Percentiles rank a stretch among this genome's conserved stretches.
Evolutionary conservation across 495 filamentous ascomycete species (phyloP).

Genomic region (Podospora pseudocomata): DNA sequence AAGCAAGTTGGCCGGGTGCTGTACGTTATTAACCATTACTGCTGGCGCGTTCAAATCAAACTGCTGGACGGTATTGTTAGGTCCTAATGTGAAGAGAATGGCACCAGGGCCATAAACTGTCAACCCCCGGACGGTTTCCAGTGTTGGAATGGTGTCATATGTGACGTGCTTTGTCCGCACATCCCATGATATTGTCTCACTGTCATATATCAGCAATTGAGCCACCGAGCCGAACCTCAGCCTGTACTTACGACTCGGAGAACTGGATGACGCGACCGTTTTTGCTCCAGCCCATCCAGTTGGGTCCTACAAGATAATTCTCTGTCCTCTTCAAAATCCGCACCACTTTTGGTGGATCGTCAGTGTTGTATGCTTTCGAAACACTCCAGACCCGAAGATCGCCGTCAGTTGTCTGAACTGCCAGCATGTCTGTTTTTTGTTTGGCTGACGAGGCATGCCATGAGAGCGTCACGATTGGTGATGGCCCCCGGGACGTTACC

Average conservation of each 20-base stretch:
- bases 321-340: slow-evolving; percentile 80
- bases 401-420: slow-evolving; percentile 85
- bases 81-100: slow-evolving; percentile 86
- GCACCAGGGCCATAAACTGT: slow-evolving; percentile 86
- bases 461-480: slow-evolving; percentile 81
- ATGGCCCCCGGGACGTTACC: slow-evolving; percentile 75
- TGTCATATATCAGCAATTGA: slow-evolving; percentile 36
- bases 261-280: slow-evolving; percentile 93
- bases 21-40: slow-evolving; percentile 73
- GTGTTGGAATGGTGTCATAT: slow-evolving; percentile 79
- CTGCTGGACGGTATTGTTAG: slow-evolving; percentile 86
- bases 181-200: slow-evolving; percentile 92
- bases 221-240: neutral
- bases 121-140: slow-evolving; percentile 74
- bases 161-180: slow-evolving; percentile 93
- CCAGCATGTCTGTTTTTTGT: slow-evolving; percentile 98
- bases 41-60: slow-evolving; percentile 82
- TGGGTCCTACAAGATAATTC: slow-evolving; percentile 67
- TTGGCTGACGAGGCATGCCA: slow-evolving; percentile 98
- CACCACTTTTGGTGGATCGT: slow-evolving; percentile 78
- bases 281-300: slow-evolving; percentile 98
- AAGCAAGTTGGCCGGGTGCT: slow-evolving; percentile 70
- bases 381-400: slow-evolving; percentile 97
- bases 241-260: slow-evolving; percentile 73
- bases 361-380: slow-evolving; percentile 72